Percentiles rank a stretch among this genome's conserved stretches.
phyloP scores from a whole-genome alignment of 2,329 filamentous ascomycete genomes.

The Hirsutella thompsonii region DNA sequence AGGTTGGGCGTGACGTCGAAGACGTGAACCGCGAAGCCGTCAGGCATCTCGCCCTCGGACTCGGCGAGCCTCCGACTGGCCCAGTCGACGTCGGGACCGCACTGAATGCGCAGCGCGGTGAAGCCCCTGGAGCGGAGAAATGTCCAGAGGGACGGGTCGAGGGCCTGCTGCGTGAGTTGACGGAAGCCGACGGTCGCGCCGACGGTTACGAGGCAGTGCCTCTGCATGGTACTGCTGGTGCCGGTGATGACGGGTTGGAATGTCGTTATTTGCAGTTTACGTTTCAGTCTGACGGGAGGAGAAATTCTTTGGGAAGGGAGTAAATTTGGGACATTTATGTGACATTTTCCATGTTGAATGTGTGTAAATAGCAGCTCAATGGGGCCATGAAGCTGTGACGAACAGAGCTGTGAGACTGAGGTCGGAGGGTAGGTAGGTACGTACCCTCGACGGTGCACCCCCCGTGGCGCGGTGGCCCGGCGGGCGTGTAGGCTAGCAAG shows the following conservation, averaged over 20 bases:
- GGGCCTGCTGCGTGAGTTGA: constrained; percentile 52
- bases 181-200: constrained; percentile 83
- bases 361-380: neutral
- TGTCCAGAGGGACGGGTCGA: constrained; percentile 49
- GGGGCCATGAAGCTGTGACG: neutral
- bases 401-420: neutral
- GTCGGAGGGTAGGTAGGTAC: neutral
- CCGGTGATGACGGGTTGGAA: neutral
- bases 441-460: neutral
- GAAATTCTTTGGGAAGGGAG: too few species aligned
- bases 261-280: neutral
- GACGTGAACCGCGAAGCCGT: constrained; percentile 12
- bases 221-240: neutral
- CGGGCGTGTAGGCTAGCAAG: too few species aligned
- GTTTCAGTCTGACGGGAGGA: too few species aligned
- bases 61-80: constrained; percentile 12
- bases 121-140: constrained; percentile 48
- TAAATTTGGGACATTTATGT: too few species aligned
- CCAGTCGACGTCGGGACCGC: constrained; percentile 51
- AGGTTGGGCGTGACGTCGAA: constrained; percentile 21
- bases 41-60: constrained; percentile 11
- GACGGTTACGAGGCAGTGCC: constrained; percentile 71
- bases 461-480: too few species aligned
- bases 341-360: too few species aligned
- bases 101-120: constrained; percentile 66